These are phyloP conservation scores for Arthroderma sp. DNA, from an alignment of 2,329 filamentous ascomycete species.

Conservation along the genomic window DNA sequence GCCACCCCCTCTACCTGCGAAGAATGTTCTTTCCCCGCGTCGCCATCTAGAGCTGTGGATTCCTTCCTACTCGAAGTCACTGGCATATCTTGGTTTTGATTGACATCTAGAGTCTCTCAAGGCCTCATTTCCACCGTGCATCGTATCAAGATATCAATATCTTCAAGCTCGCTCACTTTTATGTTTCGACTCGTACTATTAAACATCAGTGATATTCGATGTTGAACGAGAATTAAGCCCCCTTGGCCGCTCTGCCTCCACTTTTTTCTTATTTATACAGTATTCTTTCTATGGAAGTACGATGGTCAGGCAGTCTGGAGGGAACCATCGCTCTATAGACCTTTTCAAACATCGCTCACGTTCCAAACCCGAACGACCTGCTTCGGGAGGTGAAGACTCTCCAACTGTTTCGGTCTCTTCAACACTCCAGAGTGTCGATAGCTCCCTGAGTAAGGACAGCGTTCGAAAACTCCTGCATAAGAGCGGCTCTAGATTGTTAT, in stretches of 20 bases:
- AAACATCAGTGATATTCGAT: too few relatives aligned
- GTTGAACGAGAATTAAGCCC: too few relatives aligned
- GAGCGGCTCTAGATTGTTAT: conserved; percentile 25
- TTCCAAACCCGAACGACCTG: conserved; percentile 11
- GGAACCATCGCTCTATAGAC: conserved; percentile 14
- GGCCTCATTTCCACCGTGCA: too few relatives aligned
- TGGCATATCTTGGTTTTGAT: too few relatives aligned
- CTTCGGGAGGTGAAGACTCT: conserved; percentile 9
- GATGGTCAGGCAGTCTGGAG: conserved; percentile 12
- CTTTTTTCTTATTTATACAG: conserved; percentile 4
- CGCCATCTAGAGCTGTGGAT: too few relatives aligned
- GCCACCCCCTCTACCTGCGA: too few relatives aligned
- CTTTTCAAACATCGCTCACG: conserved; percentile 15
- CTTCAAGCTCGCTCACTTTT: too few relatives aligned
- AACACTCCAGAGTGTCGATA: conserved; percentile 13
- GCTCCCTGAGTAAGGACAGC: conserved; percentile 13
- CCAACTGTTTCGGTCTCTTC: conserved; percentile 15
- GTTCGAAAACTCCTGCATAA: conserved; percentile 21
- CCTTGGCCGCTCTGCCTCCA: neutral
- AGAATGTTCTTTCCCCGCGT: too few relatives aligned
- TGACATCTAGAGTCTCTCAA: too few relatives aligned
- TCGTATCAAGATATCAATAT: too few relatives aligned
- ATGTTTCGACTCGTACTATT: too few relatives aligned
- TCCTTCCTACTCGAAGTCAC: too few relatives aligned
- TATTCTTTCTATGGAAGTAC: conserved; percentile 8